Evolutionary conservation across 768 basidiomycete genomes (phyloP).

Genomic region (Trametes cubensis): DNA sequence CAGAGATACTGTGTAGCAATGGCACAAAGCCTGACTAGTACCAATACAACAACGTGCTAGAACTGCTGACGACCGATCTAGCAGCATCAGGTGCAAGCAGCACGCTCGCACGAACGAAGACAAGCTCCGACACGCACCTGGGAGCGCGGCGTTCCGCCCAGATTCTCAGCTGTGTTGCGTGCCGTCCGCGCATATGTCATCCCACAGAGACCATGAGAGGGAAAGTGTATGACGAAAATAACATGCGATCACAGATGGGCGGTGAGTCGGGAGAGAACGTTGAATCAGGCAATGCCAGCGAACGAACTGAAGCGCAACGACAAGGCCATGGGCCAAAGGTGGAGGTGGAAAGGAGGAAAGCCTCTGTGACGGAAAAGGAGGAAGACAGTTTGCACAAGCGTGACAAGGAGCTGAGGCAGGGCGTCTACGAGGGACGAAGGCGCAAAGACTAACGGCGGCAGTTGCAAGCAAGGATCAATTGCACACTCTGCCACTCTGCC

Average conservation of each 20-base stretch:
- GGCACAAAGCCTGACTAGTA: no score
- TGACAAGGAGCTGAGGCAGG: constrained; percentile 14
- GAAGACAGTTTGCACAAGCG: not conserved
- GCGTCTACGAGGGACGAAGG: constrained; percentile 6
- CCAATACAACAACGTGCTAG: no score
- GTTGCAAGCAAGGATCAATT: constrained; percentile 2
- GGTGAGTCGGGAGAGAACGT: no score
- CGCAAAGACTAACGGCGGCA: no score
- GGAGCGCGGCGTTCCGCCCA: no score
- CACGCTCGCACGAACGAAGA: no score
- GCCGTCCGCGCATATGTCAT: no score
- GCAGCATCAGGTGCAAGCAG: no score
- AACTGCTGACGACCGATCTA: no score
- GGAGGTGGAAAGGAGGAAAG: not conserved
- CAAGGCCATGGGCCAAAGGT: not conserved
- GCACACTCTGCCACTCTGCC: constrained; percentile 3
- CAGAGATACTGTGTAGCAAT: no score
- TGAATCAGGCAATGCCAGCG: not conserved
- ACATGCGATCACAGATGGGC: not conserved
- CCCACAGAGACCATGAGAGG: not conserved
- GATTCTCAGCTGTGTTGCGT: no score
- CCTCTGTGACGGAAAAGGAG: constrained; percentile 9
- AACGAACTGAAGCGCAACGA: not conserved
- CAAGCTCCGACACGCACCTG: no score
- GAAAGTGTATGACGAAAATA: not conserved